phyloP scores from a whole-genome alignment of 805 yeast species.

The Vanderwaltozyma tropicalis region DNA sequence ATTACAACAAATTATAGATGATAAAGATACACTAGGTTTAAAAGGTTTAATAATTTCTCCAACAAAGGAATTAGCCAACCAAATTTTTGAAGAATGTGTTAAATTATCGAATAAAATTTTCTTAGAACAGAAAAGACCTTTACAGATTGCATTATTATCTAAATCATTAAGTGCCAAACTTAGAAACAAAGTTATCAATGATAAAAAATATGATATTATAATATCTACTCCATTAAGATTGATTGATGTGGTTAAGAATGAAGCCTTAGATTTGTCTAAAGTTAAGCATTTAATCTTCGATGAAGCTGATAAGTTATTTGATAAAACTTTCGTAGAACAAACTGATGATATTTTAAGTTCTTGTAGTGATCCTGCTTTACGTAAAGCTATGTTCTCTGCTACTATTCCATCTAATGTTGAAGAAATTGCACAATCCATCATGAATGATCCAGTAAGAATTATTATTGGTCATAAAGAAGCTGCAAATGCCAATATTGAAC shows the following conservation, averaged over 20 bases:
- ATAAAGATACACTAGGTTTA: conserved; percentile 34
- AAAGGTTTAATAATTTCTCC: conserved; percentile 82
- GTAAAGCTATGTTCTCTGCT: conserved; percentile 84
- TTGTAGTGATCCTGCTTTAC: conserved; percentile 33
- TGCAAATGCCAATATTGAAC: conserved; percentile 76
- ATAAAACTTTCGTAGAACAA: conserved; percentile 77
- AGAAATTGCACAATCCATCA: conserved; percentile 72
- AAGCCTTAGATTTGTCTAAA: conserved; percentile 45
- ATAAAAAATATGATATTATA: conserved; percentile 63
- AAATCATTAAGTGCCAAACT: conserved; percentile 63
- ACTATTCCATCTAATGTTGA: conserved; percentile 92
- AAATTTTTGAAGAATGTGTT: conserved; percentile 61
- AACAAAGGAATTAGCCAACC: conserved; percentile 86
- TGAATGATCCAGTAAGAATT: conserved; percentile 75
- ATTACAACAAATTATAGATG: conserved; percentile 33
- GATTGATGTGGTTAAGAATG: conserved; percentile 62
- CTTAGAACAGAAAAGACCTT: conserved; percentile 36
- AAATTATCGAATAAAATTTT: conserved; percentile 36
- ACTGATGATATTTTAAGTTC: conserved; percentile 66
- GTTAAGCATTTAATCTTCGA: conserved; percentile 79
- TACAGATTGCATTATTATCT: conserved; percentile 56
- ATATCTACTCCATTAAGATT: conserved; percentile 85
- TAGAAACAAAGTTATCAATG: conserved; percentile 46
- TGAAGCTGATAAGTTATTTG: conserved; percentile 92
- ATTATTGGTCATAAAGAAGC: conserved; percentile 92